A percentile compares a stretch with the other conserved stretches of the same genome.
Conservation (phyloP, 768 basidiomycete species). For the Russula foetens region DNA sequence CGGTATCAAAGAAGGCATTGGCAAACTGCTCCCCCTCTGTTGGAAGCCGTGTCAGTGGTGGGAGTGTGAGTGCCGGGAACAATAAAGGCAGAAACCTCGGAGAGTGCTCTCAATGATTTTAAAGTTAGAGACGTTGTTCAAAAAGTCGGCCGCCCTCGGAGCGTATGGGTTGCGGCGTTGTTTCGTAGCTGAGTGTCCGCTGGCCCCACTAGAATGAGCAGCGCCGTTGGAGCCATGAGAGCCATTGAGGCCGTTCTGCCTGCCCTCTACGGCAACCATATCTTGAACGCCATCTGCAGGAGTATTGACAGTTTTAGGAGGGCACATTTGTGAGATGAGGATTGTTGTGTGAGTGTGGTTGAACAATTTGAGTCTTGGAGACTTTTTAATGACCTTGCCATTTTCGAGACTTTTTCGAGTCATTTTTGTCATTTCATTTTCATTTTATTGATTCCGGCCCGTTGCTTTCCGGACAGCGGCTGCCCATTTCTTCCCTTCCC, state of each 20-base stretch:
- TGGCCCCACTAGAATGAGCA: conserved; percentile 24
- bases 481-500: not conserved
- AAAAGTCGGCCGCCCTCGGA: conserved; percentile 84
- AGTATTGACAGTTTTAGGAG: conserved; percentile 46
- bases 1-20: conserved; percentile 98
- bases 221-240: conserved; percentile 29
- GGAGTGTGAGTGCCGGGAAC: not conserved
- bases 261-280: conserved; percentile 64
- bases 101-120: conserved; percentile 97
- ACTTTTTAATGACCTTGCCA: not conserved
- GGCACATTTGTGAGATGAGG: conserved; percentile 45
- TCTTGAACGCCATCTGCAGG: conserved; percentile 39
- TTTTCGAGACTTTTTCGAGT: not conserved
- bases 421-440: no score
- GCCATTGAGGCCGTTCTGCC: conserved; percentile 28
- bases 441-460: not conserved
- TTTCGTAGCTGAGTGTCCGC: conserved; percentile 27
- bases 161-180: conserved; percentile 72
- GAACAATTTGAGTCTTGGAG: not conserved
- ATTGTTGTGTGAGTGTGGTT: not conserved
- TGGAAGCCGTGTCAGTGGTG: not conserved
- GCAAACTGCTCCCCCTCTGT: conserved; percentile 98
- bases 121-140: conserved; percentile 89
- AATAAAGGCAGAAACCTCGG: conserved; percentile 50
- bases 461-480: not conserved